These are phyloP conservation scores for Colletotrichum cereale DNA, from an alignment of 2,329 filamentous ascomycete genomes.

Conservation along the genomic window DNA sequence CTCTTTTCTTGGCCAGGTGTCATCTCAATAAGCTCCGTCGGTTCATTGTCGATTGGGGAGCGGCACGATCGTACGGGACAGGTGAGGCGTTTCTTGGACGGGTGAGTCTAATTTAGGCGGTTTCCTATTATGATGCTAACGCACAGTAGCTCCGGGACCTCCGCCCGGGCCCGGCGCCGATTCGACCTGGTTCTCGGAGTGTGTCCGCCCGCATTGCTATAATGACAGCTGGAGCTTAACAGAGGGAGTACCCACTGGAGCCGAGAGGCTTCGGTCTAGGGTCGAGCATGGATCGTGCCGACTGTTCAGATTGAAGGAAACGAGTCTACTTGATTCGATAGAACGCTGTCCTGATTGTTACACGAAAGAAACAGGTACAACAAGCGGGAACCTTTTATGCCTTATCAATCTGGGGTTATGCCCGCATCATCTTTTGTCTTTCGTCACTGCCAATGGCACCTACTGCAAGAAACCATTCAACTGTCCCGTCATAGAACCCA, in stretches of 20 bases:
- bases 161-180: conserved; percentile 1
- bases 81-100: not conserved
- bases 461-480: not conserved
- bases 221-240: not conserved
- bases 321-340: not conserved
- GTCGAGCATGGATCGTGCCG: not conserved
- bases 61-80: not conserved
- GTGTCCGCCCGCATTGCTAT: conserved; percentile 21
- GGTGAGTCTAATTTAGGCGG: not conserved
- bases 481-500: not conserved
- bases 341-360: too few relatives aligned
- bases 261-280: not conserved
- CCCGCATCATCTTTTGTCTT: not conserved
- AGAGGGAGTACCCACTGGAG: not conserved
- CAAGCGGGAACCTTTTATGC: not conserved
- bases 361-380: not conserved
- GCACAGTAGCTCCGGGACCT: conserved; percentile 7
- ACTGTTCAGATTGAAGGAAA: too few relatives aligned
- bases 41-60: not conserved
- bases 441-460: too few relatives aligned
- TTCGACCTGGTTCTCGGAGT: conserved; percentile 10
- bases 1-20: not conserved
- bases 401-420: not conserved
- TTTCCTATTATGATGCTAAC: conserved; percentile 31
- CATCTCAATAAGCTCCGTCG: conserved; percentile 20